Conservation (phyloP, 2,329 filamentous ascomycete species). For the Fusarium papillatum region DNA sequence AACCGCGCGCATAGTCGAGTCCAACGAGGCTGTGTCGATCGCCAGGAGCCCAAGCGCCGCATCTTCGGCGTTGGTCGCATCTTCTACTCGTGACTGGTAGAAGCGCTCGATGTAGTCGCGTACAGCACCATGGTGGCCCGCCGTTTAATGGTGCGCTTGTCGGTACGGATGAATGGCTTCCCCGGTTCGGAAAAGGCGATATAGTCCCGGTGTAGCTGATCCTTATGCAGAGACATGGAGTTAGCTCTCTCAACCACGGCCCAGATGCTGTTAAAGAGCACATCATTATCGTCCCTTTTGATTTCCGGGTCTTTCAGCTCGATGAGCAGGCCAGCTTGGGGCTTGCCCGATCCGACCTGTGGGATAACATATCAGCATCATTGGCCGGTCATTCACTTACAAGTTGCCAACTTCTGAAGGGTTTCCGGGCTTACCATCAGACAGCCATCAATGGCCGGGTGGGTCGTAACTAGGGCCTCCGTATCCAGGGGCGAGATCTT, state of each 20-base stretch:
- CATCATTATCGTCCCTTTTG: slow-evolving; percentile 26
- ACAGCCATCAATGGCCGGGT: slow-evolving; percentile 44
- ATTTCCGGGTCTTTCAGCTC: slow-evolving; percentile 41
- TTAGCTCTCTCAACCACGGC: slow-evolving; percentile 58
- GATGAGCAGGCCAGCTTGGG: slow-evolving; percentile 44
- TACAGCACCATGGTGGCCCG: slow-evolving; percentile 56
- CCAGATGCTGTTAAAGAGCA: slow-evolving; percentile 59
- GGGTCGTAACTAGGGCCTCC: slow-evolving; percentile 43
- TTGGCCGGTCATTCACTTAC: too few relatives aligned
- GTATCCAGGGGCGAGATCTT: slow-evolving; percentile 49
- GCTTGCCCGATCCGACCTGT: slow-evolving; percentile 35
- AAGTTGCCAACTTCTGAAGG: neutral
- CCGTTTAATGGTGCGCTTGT: slow-evolving; percentile 61
- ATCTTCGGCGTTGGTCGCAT: neutral
- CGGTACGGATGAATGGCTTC: slow-evolving; percentile 59
- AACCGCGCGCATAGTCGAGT: slow-evolving; percentile 36
- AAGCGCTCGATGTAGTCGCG: slow-evolving; percentile 60
- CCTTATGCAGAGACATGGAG: slow-evolving; percentile 52
- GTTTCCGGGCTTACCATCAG: slow-evolving; percentile 37
- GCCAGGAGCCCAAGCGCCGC: slow-evolving; percentile 25
- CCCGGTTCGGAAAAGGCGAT: slow-evolving; percentile 55
- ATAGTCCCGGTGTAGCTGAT: slow-evolving; percentile 56
- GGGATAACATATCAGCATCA: too few relatives aligned
- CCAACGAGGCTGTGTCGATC: slow-evolving; percentile 38
- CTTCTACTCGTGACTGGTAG: slow-evolving; percentile 46